A percentile compares a stretch with the other conserved stretches of the same genome.
phyloP scores from a whole-genome alignment of 768 basidiomycete species.

The Boletales sp. region DNA sequence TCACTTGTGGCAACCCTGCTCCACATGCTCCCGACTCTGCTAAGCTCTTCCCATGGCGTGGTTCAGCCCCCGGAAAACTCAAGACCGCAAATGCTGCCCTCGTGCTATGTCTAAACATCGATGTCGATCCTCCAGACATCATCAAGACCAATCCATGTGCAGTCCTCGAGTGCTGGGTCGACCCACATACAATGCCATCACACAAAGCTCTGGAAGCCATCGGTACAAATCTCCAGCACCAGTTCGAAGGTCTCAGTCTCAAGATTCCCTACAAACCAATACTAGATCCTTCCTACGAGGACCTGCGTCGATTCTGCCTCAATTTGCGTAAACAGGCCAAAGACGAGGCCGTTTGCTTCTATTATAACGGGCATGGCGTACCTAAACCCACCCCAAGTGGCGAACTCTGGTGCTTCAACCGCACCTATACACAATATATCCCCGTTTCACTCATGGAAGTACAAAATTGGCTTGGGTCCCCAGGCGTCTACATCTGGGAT shows the following conservation, averaged over 20 bases:
- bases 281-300: conserved; percentile 92
- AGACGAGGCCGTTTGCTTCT: conserved; percentile 91
- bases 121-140: conserved; percentile 95
- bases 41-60: conserved; percentile 76
- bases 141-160: conserved; percentile 98
- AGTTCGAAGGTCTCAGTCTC: conserved; percentile 92
- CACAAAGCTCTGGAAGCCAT: conserved; percentile 93
- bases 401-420: conserved; percentile 98
- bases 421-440: conserved; percentile 96
- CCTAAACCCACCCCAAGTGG: conserved; percentile 94
- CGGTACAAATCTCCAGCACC: conserved; percentile 87
- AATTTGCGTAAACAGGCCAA: conserved; percentile 83
- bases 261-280: conserved; percentile 95
- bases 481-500: conserved; percentile 98
- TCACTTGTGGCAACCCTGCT: conserved; percentile 84
- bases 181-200: conserved; percentile 88
- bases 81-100: conserved; percentile 89
- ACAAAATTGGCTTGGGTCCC: conserved; percentile 90
- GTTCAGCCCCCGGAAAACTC: conserved; percentile 74
- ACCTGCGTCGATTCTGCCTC: conserved; percentile 83
- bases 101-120: conserved; percentile 93
- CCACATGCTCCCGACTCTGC: conserved; percentile 64
- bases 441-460: conserved; percentile 93
- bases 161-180: conserved; percentile 94
- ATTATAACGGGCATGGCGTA: conserved; percentile 98